These are phyloP conservation scores for Leccinum boreale DNA, from an alignment of 768 basidiomycete genomes.

Conservation along the genomic window DNA sequence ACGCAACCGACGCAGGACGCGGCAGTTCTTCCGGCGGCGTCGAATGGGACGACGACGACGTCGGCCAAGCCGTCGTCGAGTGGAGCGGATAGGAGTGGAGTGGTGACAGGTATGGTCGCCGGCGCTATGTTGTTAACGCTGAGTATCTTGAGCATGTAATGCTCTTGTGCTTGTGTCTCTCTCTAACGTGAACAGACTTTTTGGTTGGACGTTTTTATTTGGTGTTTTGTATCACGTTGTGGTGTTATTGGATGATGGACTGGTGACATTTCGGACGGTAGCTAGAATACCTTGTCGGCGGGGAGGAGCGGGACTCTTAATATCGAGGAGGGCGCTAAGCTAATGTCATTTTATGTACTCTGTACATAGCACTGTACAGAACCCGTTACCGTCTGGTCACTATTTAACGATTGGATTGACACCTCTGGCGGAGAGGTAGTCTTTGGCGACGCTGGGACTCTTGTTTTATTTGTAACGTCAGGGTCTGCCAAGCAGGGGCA, in stretches of 20 bases:
- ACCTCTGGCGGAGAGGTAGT: conserved; percentile 61
- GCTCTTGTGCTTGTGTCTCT: not conserved
- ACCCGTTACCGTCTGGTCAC: not conserved
- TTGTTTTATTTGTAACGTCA: not conserved
- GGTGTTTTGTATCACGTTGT: not conserved
- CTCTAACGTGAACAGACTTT: not conserved
- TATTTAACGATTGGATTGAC: conserved; percentile 43
- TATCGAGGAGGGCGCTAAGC: not conserved
- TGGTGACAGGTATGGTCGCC: not conserved
- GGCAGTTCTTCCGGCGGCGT: conserved; percentile 39
- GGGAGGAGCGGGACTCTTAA: not conserved
- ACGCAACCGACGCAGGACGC: conserved; percentile 52
- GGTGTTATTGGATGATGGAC: not conserved
- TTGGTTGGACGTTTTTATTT: not conserved
- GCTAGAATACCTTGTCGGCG: not conserved
- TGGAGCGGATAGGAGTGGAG: not conserved
- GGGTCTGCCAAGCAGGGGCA: not conserved
- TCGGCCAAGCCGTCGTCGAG: not conserved
- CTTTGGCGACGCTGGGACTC: conserved; percentile 71
- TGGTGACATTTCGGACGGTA: not conserved
- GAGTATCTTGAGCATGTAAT: conserved; percentile 1
- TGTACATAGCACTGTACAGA: not conserved
- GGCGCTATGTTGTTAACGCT: not conserved
- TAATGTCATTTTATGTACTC: not conserved
- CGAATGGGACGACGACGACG: conserved; percentile 24